phyloP scores from a whole-genome alignment of 441 rosid species.

The Gossypium lobatum region DNA sequence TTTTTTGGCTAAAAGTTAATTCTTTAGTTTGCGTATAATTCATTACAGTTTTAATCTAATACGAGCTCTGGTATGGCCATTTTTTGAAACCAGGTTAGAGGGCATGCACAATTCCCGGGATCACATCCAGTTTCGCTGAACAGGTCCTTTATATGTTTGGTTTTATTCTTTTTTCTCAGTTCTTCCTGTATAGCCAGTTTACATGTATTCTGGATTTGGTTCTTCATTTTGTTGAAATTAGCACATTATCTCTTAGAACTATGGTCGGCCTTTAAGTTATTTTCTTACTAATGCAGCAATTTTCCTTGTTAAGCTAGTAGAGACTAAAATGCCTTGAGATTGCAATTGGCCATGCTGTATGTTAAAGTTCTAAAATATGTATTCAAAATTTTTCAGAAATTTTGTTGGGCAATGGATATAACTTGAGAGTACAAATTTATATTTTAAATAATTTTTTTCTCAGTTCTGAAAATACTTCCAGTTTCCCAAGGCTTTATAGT shows the following conservation, averaged over 20 bases:
- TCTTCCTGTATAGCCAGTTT: background rate
- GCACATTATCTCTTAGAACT: background rate
- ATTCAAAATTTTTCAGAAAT: background rate
- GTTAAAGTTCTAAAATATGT: too few species aligned
- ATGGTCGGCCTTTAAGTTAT: background rate
- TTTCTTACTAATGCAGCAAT: background rate
- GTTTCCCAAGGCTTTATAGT: background rate
- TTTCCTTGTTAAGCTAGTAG: background rate
- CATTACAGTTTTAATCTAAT: background rate
- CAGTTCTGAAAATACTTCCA: background rate
- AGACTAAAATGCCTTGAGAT: background rate
- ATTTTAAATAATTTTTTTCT: background rate
- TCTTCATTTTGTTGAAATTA: background rate
- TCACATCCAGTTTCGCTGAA: constrained; percentile 97
- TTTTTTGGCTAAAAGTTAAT: background rate
- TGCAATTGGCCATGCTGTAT: background rate
- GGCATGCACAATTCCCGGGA: constrained; percentile 83
- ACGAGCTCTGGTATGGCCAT: background rate
- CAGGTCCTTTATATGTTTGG: constrained; percentile 43
- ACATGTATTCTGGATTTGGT: background rate
- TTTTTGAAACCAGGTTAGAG: constrained; percentile 59
- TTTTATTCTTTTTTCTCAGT: constrained; percentile 13
- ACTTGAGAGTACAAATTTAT: background rate
- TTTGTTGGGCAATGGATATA: background rate
- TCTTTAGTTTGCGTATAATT: background rate